These are phyloP conservation scores for Penicillium angulare DNA, from an alignment of 495 filamentous ascomycete species.

Conservation along the genomic window DNA sequence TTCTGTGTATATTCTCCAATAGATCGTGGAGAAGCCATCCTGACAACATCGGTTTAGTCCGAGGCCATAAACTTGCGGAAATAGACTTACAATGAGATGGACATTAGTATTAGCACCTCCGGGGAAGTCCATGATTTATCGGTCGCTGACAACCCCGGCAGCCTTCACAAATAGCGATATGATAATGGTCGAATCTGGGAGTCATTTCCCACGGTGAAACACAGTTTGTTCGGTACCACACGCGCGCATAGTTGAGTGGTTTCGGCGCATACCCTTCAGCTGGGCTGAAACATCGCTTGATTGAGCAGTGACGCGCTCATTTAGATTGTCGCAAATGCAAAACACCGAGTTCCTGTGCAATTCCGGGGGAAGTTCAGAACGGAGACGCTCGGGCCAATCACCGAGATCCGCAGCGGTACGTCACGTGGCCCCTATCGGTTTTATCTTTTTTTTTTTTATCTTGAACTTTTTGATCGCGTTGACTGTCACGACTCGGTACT, in stretches of 20 bases:
- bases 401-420: constrained; percentile 10
- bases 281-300: constrained; percentile 22
- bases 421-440: constrained; percentile 42
- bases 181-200: constrained; percentile 23
- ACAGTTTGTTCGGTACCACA: constrained; percentile 4
- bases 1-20: constrained; percentile 51
- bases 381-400: constrained; percentile 27
- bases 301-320: constrained; percentile 1
- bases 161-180: constrained; percentile 30
- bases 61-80: not conserved
- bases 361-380: constrained; percentile 28
- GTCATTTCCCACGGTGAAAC: constrained; percentile 37
- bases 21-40: constrained; percentile 50
- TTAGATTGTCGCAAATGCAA: constrained; percentile 12
- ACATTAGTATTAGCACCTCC: constrained; percentile 47
- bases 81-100: constrained; percentile 43
- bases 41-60: constrained; percentile 21
- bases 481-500: not conserved
- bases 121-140: constrained; percentile 49
- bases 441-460: constrained; percentile 26
- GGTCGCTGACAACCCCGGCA: constrained; percentile 29
- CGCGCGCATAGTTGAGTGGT: constrained; percentile 5
- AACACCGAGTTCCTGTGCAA: constrained; percentile 14
- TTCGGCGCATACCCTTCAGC: constrained; percentile 20
- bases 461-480: constrained; percentile 49